Base-by-base conservation (phyloP, 495 filamentous ascomycete genomes). In the Apodospora peruviana region DNA sequence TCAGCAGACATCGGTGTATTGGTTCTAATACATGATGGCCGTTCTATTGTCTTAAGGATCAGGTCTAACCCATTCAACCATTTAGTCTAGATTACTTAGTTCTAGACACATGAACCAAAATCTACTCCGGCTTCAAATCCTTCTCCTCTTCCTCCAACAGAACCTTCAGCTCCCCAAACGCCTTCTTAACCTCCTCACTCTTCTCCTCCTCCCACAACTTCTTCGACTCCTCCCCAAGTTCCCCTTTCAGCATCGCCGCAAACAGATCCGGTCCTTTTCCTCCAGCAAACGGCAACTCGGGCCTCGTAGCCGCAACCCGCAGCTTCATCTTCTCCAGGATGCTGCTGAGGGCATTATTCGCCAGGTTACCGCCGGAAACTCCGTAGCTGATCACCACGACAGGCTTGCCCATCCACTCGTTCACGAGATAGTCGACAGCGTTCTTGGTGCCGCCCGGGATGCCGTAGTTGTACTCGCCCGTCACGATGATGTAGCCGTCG, bases 121-220 rank as follows among this genome's bases (percentile, higher is more conserved):
- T 45, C 62, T 65, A 52, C 41, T 47, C 17, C 2, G 69, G 48
- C n/a, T 52, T 44, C 16, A 29, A 56, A 2, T 32, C 23, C 36
- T 62, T 51, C 37, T 58, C 53, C n/a, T 43, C 54, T 24, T 45
- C 54, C 68, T n/a, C n/a, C n/a, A n/a, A n/a, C n/a, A n/a, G n/a
- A n/a, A n/a, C n/a, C n/a, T n/a, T n/a, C n/a, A n/a, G n/a, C 79
- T 96, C 90, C 69, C 94, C 90, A 44, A 97, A 75, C 57, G 95
- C 89, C 73, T 96, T 90, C 68, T 94, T 85, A 52, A 91, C 85
- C 75, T 93, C 88, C 64, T 90, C 88, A 51, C 90, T 86, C 32
- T 87, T 80, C 46, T 81, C 72, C 44, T 85, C 84, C 61, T 85
- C 86, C 47, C 68, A 71, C n/a, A 40, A 23, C 44, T 52, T 51